Evolutionary conservation across 148 eudicot species (phyloP), one percentile per base, ranked within the genome.

Genomic region (Camellia sinensis): DNA sequence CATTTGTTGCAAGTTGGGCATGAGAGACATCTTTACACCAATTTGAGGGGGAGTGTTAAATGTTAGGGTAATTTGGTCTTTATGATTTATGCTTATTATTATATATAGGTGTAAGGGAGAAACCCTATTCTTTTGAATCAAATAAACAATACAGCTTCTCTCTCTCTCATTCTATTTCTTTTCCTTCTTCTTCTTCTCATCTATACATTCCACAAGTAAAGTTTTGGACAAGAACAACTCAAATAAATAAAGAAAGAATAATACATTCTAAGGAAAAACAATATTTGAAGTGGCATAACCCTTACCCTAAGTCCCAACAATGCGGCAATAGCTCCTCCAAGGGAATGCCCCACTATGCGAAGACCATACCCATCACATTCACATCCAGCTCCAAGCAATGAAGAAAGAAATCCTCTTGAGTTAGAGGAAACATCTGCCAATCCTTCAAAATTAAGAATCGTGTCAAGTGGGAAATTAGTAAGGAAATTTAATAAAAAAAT

Each of bases 241-340:
- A 54, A 15, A 67, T 74, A 40, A 50, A 43, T 22, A 53, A 52
- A 59, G 61, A 69, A 40, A 54, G 19, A 40, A 17, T 19, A 63
- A 29, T 43, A n/a, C 56, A 56, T 21, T 29, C 18, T 41, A 60
- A 6, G 46, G 37, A 44, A 59, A 48, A 78, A 9, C 59, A 11
- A 43, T 22, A 21, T 2, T n/a, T 19, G 19, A 81, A 57, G 69
- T 29, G 74, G 37, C 0, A 77, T 19, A 29, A 46, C 76, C 12
- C 81, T 75, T 86, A 92, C 97, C 93, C 84, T 84, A 57, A 91
- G 44, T 66, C 92, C 97, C 74, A 92, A 85, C 77, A 92, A 82
- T 61, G 97, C 83, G 14, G 89, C 92, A 80, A 92, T 91, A 83
- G 97, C 87, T 79, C 97, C 97, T 70, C 97, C 97, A 76, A 92